phyloP scores from a whole-genome alignment of 805 yeast genomes.

The Candida nitratophila region DNA sequence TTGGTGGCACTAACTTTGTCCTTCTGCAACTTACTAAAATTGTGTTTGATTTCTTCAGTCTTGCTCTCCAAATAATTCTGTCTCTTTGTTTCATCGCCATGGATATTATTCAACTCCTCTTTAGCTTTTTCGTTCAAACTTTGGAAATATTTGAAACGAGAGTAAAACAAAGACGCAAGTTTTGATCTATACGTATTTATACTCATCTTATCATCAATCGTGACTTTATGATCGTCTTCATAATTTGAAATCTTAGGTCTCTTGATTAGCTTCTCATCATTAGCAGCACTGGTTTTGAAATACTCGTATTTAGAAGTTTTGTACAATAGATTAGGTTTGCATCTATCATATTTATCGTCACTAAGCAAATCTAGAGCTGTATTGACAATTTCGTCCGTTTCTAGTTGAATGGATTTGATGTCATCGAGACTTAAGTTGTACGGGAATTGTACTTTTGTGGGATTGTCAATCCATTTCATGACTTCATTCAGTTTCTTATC shows the following conservation, averaged over 20 bases:
- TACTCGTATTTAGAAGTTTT: constrained; percentile 10
- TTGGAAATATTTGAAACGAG: constrained; percentile 24
- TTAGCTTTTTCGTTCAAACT: constrained; percentile 15
- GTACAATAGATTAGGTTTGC: constrained; percentile 1
- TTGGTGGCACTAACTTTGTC: constrained; percentile 24
- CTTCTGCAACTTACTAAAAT: constrained; percentile 30
- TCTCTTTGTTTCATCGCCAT: constrained; percentile 30
- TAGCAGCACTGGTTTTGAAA: constrained; percentile 10
- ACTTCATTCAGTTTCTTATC: constrained; percentile 8
- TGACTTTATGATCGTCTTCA: too few relatives aligned
- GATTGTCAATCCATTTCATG: constrained; percentile 22
- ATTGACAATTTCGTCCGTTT: constrained; percentile 5
- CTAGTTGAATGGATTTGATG: constrained; percentile 6
- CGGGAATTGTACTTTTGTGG: constrained; percentile 10
- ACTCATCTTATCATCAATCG: constrained; percentile 1
- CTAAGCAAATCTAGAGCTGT: not conserved
- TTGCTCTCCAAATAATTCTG: constrained; percentile 33
- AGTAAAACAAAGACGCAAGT: constrained; percentile 31
- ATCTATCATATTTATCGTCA: not conserved
- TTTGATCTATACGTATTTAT: constrained; percentile 25
- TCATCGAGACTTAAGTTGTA: constrained; percentile 11
- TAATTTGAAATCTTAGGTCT: constrained; percentile 1
- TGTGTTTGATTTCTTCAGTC: constrained; percentile 32
- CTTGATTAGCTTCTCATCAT: constrained; percentile 6
- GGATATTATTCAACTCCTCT: constrained; percentile 17